Evolutionary conservation across 2,329 filamentous ascomycete species (phyloP), one percentile per base, ranked within the genome.

Genomic region (Sclerotinia subarctica): DNA sequence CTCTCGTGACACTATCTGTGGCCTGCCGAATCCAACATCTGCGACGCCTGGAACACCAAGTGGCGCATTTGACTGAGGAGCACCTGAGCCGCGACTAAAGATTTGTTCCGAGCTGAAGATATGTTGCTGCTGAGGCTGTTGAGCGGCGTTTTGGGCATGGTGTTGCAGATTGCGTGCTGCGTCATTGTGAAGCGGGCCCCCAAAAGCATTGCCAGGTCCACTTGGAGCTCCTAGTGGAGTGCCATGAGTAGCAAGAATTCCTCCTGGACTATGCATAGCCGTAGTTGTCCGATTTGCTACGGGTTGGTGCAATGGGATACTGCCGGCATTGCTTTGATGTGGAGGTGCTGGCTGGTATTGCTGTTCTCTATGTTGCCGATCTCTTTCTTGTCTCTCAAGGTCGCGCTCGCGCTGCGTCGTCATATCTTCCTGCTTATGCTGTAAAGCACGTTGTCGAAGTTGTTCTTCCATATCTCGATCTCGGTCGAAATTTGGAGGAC

Each of bases 221-320:
- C 72, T 75, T 4, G 77, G 76, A 32, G 76, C 76, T 65, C 76
- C 76, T 29, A 78, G 67, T 53, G 85, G 79, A 21, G 81, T 83
- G 64, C 88, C 88, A 73, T 93, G 88, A 72, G 89, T 92, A 11
- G 90, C 87, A 51, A 98, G 86, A 47, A 98, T 84, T 11, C 94
- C 94, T 73, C 95, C 94, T 1, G 94, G 94, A 57, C 93, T 96
- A 77, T 97, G 94, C 68, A 97, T 96, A 64, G 92, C 90, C 71
- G 89, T 90, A 68, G 90, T 81, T 71, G 93, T 83, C 79, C 94
- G 84, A 77, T 93, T 88, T 70, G 94, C 94, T 69, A 97, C 93
- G 6, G 94, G 94, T 79, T 98, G 94, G 79, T 98, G 94, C 74
- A 98, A 90, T 66, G 94, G 93, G 66, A 97, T 92, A 3, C 94